phyloP scores from a whole-genome alignment of 305 asterid species.

The Fraxinus latifolia region DNA sequence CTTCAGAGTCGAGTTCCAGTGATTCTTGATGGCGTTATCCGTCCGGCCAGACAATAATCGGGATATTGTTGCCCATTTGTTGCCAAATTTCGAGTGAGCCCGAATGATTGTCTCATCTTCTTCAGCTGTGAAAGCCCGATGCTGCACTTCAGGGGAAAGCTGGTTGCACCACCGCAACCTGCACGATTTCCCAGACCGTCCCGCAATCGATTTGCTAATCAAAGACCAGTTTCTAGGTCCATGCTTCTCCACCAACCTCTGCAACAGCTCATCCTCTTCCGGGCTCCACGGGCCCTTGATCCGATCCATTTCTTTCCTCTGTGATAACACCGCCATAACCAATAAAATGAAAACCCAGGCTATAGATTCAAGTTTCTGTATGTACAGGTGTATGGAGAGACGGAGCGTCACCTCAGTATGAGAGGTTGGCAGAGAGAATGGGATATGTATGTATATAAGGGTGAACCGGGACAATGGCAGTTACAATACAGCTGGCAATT shows the following conservation, averaged over 20 bases:
- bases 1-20: slow-evolving; percentile 52
- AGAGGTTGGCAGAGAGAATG: background rate
- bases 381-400: slow-evolving; percentile 34
- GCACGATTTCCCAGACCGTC: slow-evolving; percentile 45
- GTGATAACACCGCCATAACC: slow-evolving; percentile 22
- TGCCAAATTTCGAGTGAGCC: slow-evolving; percentile 48
- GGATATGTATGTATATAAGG: slow-evolving; percentile 32
- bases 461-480: slow-evolving; percentile 28
- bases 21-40: slow-evolving; percentile 52
- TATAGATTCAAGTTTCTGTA: background rate
- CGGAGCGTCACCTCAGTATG: slow-evolving; percentile 54
- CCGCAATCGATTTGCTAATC: slow-evolving; percentile 42
- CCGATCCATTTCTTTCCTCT: slow-evolving; percentile 35
- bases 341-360: background rate
- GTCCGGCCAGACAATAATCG: slow-evolving; percentile 44
- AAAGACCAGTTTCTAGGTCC: slow-evolving; percentile 47
- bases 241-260: slow-evolving; percentile 37
- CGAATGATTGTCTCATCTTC: slow-evolving; percentile 40
- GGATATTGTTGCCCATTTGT: slow-evolving; percentile 47
- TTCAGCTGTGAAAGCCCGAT: slow-evolving; percentile 37
- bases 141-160: slow-evolving; percentile 52
- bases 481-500: slow-evolving; percentile 54
- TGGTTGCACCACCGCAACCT: slow-evolving; percentile 52
- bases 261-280: slow-evolving; percentile 42
- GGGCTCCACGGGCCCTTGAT: slow-evolving; percentile 56